Evolutionary conservation across 164 flowering plant species (phyloP), one percentile per base, ranked within the genome.

Genomic region (Chimonanthus salicifolius): DNA sequence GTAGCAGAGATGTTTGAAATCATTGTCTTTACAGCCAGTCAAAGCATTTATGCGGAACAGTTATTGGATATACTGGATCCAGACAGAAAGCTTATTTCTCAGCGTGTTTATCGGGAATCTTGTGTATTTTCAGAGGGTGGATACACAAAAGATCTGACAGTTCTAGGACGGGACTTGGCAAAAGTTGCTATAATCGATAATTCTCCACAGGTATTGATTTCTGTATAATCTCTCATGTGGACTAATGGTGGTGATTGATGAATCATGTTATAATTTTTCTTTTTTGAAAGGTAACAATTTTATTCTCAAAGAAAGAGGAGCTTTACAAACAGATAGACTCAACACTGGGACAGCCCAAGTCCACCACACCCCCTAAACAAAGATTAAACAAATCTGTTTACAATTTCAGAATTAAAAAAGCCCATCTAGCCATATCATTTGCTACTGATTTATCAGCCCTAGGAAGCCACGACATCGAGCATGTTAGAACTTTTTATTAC

Each of bases 1-100:
- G 97, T 92, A 58, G 89, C 97, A 33, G 92, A 91, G 78, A 88
- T 96, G 97, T 96, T 96, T 87, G 94, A 96, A 75, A 78, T 94
- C 62, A 81, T 91, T 69, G 75, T 96, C 11, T 94, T 96, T 81
- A 96, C 99, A 44, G 99, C 99, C 66, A 96, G 99, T 79, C 97
- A 92, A 76, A 93, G 99, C 84, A 83, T 84, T n/a, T 96, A 96
- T 79, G 99, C 97, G 4, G 86, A 85, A 67, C 94, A 96, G 72
- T 90, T 96, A 18, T 84, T 96, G 60, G 87, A 94, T 78, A 87
- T 85, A 62, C 74, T 96, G 73, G 99, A 96, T 77, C 98, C 97
- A 7, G 91, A 88, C 68, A 76, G 87, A 67, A 89, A 83, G 79
- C 71, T 94, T 76, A 85, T 96, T 62, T 89, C 97, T 74, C 84